Percentiles rank a stretch among this genome's conserved stretches.
phyloP scores from a whole-genome alignment of 441 rosid genomes.

The Gossypium laxum region DNA sequence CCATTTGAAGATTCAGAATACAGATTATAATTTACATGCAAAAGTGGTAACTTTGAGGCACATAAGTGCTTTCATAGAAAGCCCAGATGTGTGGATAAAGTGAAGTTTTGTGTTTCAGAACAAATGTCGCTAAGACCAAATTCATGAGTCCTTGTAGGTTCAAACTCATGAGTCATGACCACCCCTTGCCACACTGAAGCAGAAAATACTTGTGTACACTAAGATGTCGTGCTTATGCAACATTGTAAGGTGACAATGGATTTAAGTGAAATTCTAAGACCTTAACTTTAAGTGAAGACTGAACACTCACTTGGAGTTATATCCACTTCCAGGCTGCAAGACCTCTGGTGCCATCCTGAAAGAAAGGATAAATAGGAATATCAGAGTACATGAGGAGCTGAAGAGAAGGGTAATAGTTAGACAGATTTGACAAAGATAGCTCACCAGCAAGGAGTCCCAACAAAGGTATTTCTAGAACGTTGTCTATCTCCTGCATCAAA shows the following conservation, averaged over 20 bases:
- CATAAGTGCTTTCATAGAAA: background rate
- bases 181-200: background rate
- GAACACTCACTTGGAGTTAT: slow-evolving; percentile 76
- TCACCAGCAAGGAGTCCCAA: slow-evolving; percentile 98
- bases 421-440: slow-evolving; percentile 14
- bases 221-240: background rate
- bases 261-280: background rate
- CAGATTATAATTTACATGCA: background rate
- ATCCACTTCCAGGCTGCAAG: slow-evolving; percentile 96
- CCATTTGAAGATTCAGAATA: background rate
- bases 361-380: slow-evolving; percentile 15
- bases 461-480: slow-evolving; percentile 46
- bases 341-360: slow-evolving; percentile 99
- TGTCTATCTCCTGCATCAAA: slow-evolving; percentile 92
- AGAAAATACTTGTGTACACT: background rate
- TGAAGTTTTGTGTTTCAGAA: background rate
- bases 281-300: background rate
- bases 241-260: background rate
- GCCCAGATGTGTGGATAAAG: background rate
- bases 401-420: background rate
- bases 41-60: background rate
- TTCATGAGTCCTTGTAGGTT: background rate
- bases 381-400: background rate
- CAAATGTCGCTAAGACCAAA: background rate
- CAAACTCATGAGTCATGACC: background rate